Conservation (phyloP, 495 filamentous ascomycete genomes). For the Echria macrotheca region DNA sequence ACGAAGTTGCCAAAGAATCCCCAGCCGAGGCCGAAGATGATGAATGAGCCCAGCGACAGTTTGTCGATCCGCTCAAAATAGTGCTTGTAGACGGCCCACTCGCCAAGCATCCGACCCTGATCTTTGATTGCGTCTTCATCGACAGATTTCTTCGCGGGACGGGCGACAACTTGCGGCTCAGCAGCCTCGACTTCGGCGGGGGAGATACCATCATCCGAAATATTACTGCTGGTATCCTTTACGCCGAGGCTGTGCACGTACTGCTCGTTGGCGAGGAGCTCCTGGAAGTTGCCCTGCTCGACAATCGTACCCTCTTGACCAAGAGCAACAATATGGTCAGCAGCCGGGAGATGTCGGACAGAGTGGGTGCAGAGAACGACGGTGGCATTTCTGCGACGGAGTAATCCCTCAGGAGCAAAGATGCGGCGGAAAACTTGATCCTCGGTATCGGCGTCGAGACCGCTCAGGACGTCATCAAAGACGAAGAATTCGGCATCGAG, state of each 20-base stretch:
- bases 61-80: slow-evolving; percentile 18
- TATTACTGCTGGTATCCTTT: neutral
- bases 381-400: slow-evolving; percentile 20
- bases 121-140: neutral
- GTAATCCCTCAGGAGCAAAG: slow-evolving; percentile 29
- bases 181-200: neutral
- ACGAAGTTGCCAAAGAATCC: slow-evolving; percentile 19
- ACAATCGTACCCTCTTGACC: slow-evolving; percentile 18
- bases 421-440: slow-evolving; percentile 53
- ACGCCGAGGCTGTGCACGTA: slow-evolving; percentile 19
- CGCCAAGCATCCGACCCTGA: slow-evolving; percentile 14
- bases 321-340: slow-evolving; percentile 43
- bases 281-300: slow-evolving; percentile 24
- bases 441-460: slow-evolving; percentile 58
- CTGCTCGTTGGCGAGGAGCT: slow-evolving; percentile 18
- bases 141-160: neutral
- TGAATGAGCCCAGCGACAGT: neutral
- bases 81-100: slow-evolving; percentile 19
- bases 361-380: slow-evolving; percentile 26
- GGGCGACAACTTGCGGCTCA: neutral
- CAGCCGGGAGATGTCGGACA: slow-evolving; percentile 39
- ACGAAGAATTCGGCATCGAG: slow-evolving; percentile 22
- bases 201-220: neutral
- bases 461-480: slow-evolving; percentile 52
- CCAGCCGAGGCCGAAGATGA: slow-evolving; percentile 7